Base-by-base conservation (phyloP, 2,329 filamentous ascomycete species). In the Cordyceps cicadae region DNA sequence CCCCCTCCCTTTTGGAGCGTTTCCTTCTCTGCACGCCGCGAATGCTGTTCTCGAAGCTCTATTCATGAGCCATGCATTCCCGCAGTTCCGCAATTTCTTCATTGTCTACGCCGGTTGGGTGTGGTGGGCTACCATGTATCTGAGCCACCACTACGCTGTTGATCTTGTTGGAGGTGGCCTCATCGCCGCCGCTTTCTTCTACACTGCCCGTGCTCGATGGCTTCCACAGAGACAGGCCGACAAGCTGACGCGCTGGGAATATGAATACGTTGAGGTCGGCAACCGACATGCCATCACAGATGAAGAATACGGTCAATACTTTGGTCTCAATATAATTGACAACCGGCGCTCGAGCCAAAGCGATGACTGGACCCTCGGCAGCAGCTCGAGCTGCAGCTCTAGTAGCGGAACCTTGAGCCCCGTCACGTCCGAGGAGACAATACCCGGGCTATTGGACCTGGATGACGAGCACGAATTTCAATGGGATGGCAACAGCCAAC, bases 81-180 rank as follows among this genome's bases (percentile, higher is more conserved):
- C 93, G 5, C 86, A 85, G 63, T 82, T 95, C 66, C 86, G 89
- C 66, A 85, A 87, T 14, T 75, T 94, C 58, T 96, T 95, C 75
- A 83, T 92, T 64, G 80, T 83, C 65, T 97, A 97, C 74, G 88
- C 89, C 50, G 83, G 89, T 71, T 97, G 93, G 93, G 87, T 97
- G 69, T 97, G 92, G 90, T 97, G 93, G 92, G 89, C 92, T 14
- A 97, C 93, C 67, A 96, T 97, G 91, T 97, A 97, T 71, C 84
- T 97, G 57, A 95, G 90, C 69, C 93, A 97, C 75, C 93, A 97
- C 77, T 97, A 97, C 72, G 93, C 92, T 37, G 89, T 97, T 46
- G 93, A 97, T 73, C 80, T 97, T 55, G 90, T 97, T 29, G 90
- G 84, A 41, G 93, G 93, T 66, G 91, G 88, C 71, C 79, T 96